A percentile compares a stretch with the other conserved stretches of the same genome.
Conservation (phyloP, 441 rosid genomes). For the Gossypium davidsonii region DNA sequence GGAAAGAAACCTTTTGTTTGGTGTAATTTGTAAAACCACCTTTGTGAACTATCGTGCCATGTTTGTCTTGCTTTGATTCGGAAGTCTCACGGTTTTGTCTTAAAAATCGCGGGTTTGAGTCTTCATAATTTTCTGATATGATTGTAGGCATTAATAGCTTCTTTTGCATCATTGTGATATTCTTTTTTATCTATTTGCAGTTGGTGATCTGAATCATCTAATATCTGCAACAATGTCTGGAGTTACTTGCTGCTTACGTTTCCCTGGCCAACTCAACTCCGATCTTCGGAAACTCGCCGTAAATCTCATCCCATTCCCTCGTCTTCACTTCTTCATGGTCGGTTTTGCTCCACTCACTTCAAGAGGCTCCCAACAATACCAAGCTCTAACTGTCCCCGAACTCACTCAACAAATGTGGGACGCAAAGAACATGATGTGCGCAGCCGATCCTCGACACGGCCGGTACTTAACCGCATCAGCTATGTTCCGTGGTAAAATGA, state of each 20-base stretch:
- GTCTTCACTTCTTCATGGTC: conserved; percentile 7
- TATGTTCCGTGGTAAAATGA: conserved; percentile 57
- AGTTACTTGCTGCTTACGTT: conserved; percentile 44
- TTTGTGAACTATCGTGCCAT: no score
- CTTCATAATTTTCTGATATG: no score
- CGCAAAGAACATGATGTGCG: conserved; percentile 63
- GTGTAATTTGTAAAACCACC: no score
- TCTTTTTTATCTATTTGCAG: conserved; percentile 20
- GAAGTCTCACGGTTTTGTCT: no score
- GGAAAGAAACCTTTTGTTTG: no score
- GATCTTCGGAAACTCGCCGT: not conserved
- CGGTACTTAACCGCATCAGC: conserved; percentile 56
- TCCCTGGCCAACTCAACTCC: not conserved
- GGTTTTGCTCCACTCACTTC: not conserved
- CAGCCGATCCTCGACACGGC: conserved; percentile 51
- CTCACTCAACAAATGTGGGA: conserved; percentile 5
- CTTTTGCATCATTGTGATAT: not conserved
- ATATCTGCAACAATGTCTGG: conserved; percentile 68
- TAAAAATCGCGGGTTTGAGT: no score
- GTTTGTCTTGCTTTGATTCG: no score
- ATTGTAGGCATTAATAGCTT: no score
- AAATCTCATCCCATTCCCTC: not conserved
- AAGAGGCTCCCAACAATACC: not conserved
- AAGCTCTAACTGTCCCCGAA: conserved; percentile 5
- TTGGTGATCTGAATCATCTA: conserved; percentile 62